These are phyloP conservation scores for Pyropia yezoensis DNA, from an alignment of 23 red algal species.

Conservation along the genomic window DNA sequence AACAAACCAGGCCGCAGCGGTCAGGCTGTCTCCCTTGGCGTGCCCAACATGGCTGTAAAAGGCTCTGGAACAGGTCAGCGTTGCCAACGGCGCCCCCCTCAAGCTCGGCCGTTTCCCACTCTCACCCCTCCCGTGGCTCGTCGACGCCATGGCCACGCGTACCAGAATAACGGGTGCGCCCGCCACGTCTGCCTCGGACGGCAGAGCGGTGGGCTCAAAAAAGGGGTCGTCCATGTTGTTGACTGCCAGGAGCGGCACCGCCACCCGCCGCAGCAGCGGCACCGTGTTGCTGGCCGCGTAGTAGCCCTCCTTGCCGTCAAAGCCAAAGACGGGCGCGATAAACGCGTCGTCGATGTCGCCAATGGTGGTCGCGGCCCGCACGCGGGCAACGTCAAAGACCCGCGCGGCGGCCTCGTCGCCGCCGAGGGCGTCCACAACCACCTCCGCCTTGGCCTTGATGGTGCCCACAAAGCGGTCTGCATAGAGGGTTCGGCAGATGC, in stretches of 20 bases:
- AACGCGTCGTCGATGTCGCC: conserved; percentile 79
- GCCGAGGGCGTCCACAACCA: conserved; percentile 4
- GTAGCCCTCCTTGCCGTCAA: conserved; percentile 65
- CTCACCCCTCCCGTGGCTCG: no score
- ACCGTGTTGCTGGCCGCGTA: conserved; percentile 47
- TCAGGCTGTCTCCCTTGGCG: no score
- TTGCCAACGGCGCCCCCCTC: no score
- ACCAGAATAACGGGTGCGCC: conserved; percentile 41
- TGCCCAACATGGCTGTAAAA: no score
- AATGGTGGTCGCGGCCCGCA: conserved; percentile 39
- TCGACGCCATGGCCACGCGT: no score
- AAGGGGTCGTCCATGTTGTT: conserved; percentile 81
- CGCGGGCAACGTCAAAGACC: conserved; percentile 23
- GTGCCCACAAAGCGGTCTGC: conserved; percentile 34
- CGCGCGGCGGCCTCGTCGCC: neutral
- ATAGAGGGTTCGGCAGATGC: conserved; percentile 53
- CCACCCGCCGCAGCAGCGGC: conserved; percentile 38
- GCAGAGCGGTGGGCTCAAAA: conserved; percentile 41
- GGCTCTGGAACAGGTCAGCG: no score
- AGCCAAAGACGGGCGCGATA: conserved; percentile 81
- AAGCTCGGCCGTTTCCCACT: no score
- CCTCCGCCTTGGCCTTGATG: conserved; percentile 34
- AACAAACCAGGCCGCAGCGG: no score
- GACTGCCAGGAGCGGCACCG: conserved; percentile 51
- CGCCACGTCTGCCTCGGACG: conserved; percentile 31